These are phyloP conservation scores for Schwanniomyces sp. DNA, from an alignment of 805 yeast species.

Conservation along the genomic window DNA sequence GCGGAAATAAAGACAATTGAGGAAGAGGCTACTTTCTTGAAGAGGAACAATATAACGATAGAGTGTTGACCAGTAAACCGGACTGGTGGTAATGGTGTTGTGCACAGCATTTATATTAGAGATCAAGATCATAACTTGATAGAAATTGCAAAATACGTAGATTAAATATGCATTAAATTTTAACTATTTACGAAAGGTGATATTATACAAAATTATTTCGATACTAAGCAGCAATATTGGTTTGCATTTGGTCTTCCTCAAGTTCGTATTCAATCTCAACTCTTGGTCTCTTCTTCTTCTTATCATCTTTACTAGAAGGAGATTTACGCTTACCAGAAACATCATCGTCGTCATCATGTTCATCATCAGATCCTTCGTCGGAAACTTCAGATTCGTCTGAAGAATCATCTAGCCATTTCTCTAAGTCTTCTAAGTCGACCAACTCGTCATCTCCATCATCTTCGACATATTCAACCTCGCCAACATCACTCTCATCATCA, in stretches of 20 bases:
- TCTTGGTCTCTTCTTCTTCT: conserved; percentile 59
- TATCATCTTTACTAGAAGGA: conserved; percentile 36
- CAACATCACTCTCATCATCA: conserved; percentile 55
- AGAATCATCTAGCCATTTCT: conserved; percentile 72
- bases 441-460: conserved; percentile 87
- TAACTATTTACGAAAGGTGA: not conserved
- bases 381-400: conserved; percentile 37
- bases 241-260: conserved; percentile 45
- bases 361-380: conserved; percentile 29
- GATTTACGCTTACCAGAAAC: conserved; percentile 19
- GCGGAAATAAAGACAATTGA: not conserved
- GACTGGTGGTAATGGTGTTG: conserved; percentile 7
- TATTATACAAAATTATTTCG: conserved; percentile 6
- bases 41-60: not conserved
- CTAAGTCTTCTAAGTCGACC: conserved; percentile 91
- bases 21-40: conserved; percentile 1
- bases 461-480: conserved; percentile 86
- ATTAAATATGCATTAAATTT: conserved; percentile 2
- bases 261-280: conserved; percentile 85
- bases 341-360: conserved; percentile 38
- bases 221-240: conserved; percentile 29
- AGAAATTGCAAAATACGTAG: conserved; percentile 1
- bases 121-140: conserved; percentile 8
- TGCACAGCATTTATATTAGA: conserved; percentile 6
- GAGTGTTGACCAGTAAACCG: conserved; percentile 4